Evolutionary conservation across 331 rosid species (phyloP).

Genomic region (Acacia pycnantha): DNA sequence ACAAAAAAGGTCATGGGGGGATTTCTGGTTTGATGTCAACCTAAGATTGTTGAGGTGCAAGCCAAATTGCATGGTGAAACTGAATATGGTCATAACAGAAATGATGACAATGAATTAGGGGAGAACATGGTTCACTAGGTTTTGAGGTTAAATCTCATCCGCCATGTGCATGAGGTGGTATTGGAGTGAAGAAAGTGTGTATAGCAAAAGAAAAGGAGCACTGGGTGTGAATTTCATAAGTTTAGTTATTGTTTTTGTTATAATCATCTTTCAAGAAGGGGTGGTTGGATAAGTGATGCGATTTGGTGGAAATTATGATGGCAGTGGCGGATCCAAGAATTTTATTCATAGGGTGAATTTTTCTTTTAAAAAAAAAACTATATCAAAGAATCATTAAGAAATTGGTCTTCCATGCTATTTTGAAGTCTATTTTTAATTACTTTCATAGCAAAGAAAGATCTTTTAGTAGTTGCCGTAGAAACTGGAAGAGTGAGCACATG

Average conservation of each 20-base stretch:
- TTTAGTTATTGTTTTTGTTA: background rate
- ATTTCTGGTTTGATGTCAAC: background rate
- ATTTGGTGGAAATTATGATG: too few species aligned
- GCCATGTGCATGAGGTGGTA: background rate
- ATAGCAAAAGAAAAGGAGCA: background rate
- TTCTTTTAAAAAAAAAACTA: too few species aligned
- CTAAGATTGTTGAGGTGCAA: slow-evolving; percentile 52
- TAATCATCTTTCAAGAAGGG: background rate
- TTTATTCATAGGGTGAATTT: too few species aligned
- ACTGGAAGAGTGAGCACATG: too few species aligned
- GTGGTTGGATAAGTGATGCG: too few species aligned
- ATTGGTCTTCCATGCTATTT: too few species aligned
- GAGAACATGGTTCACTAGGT: slow-evolving; percentile 18
- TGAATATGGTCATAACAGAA: slow-evolving; percentile 52
- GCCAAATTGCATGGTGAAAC: slow-evolving; percentile 45
- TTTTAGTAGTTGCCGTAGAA: too few species aligned
- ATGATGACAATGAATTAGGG: slow-evolving; percentile 33
- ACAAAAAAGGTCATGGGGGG: background rate
- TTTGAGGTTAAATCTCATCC: slow-evolving; percentile 12
- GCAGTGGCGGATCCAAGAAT: too few species aligned
- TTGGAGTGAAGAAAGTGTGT: background rate
- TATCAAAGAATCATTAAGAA: too few species aligned
- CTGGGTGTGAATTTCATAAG: background rate
- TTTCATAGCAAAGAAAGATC: too few species aligned
- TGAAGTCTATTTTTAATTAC: too few species aligned